A percentile compares a stretch with the other conserved stretches of the same genome.
These are phyloP conservation scores for Melanopsichium pennsylvanicum DNA, from an alignment of 1,284 basidiomycete genomes.

Conservation along the genomic window DNA sequence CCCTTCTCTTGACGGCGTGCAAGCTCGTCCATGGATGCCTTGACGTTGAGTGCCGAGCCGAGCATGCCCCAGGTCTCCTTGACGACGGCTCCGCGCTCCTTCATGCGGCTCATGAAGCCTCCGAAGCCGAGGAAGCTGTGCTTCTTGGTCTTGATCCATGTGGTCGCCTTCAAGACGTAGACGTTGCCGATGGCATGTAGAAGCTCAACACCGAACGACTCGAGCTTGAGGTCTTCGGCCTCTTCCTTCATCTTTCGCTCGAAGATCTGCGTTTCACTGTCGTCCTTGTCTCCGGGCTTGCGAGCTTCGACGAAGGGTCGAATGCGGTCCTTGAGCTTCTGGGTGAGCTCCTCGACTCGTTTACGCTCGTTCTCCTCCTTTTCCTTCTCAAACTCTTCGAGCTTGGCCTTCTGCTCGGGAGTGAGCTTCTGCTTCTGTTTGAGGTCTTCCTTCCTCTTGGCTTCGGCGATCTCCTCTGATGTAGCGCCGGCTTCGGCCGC, in stretches of 20 bases:
- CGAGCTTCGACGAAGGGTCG: conserved; percentile 71
- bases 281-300: conserved; percentile 83
- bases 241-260: conserved; percentile 81
- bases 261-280: conserved; percentile 74
- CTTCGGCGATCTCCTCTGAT: conserved; percentile 38
- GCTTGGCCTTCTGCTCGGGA: conserved; percentile 74
- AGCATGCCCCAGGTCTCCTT: conserved; percentile 67
- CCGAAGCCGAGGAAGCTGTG: conserved; percentile 82
- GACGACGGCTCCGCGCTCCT: conserved; percentile 85
- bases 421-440: conserved; percentile 71
- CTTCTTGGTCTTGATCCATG: conserved; percentile 78
- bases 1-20: conserved; percentile 87
- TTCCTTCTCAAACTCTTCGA: conserved; percentile 64
- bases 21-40: conserved; percentile 79
- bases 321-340: conserved; percentile 65
- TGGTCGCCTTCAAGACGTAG: conserved; percentile 91
- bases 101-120: conserved; percentile 91
- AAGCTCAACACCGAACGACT: conserved; percentile 97
- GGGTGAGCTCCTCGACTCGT: conserved; percentile 58
- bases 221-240: conserved; percentile 94
- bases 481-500: conserved; percentile 56
- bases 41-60: conserved; percentile 71
- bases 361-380: conserved; percentile 63
- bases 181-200: conserved; percentile 71
- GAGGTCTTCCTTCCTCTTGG: conserved; percentile 68